Conservation (phyloP, 2,329 filamentous ascomycete species). For the Aspergillus ruber region DNA sequence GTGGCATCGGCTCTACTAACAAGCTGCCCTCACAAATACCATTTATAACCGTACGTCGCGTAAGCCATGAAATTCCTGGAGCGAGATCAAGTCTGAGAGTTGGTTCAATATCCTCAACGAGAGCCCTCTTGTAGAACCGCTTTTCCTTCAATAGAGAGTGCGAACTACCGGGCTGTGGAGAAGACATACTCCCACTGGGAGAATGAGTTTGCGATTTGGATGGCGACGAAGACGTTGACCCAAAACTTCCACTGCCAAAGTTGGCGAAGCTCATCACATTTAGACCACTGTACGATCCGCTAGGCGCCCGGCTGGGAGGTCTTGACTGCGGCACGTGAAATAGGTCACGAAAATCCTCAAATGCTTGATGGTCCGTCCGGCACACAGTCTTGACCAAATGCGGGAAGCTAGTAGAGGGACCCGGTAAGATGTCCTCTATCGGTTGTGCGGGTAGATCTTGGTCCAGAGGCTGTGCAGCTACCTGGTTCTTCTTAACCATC, state of each 20-base stretch:
- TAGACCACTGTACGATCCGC: constrained; percentile 61
- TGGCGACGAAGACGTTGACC: constrained; percentile 54
- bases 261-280: constrained; percentile 53
- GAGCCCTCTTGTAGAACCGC: constrained; percentile 84
- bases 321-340: constrained; percentile 61
- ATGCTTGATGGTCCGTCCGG: constrained; percentile 72
- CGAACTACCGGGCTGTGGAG: constrained; percentile 39
- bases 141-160: constrained; percentile 69
- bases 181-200: constrained; percentile 36
- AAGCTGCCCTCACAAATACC: constrained; percentile 79
- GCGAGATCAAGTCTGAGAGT: constrained; percentile 83
- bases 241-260: constrained; percentile 39
- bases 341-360: constrained; percentile 77
- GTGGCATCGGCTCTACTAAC: constrained; percentile 79
- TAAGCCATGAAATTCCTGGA: constrained; percentile 88
- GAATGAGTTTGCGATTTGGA: constrained; percentile 55
- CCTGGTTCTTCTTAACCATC: constrained; percentile 50
- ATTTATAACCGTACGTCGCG: constrained; percentile 73
- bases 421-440: constrained; percentile 50
- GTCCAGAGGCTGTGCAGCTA: constrained; percentile 51
- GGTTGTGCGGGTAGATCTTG: constrained; percentile 32
- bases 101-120: constrained; percentile 89
- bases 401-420: constrained; percentile 65
- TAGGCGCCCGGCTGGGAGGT: constrained; percentile 61
- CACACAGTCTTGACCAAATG: constrained; percentile 79